These are phyloP conservation scores for Fusarium bactridioides DNA, from an alignment of 2,329 filamentous ascomycete species.

Conservation along the genomic window DNA sequence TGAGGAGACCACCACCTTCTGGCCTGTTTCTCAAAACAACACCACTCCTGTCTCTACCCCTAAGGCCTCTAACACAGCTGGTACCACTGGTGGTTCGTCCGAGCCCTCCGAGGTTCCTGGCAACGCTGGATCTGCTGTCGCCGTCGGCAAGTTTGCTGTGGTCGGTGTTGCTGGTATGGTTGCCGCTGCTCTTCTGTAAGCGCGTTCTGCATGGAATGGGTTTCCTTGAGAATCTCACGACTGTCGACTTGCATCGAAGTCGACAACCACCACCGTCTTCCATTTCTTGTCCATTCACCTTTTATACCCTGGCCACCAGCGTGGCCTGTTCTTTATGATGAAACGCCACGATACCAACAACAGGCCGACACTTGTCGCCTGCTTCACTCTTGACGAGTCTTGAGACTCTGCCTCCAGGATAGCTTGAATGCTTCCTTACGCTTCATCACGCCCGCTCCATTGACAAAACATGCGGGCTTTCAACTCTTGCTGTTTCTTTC, in stretches of 20 bases:
- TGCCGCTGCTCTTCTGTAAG: slow-evolving; percentile 61
- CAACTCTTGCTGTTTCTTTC: slow-evolving; percentile 37
- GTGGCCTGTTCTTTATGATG: slow-evolving; percentile 38
- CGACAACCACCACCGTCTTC: slow-evolving; percentile 26
- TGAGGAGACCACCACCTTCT: slow-evolving; percentile 27
- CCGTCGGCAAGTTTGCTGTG: slow-evolving; percentile 54
- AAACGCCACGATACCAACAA: slow-evolving; percentile 39
- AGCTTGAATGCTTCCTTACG: slow-evolving; percentile 40
- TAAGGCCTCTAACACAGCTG: slow-evolving; percentile 28
- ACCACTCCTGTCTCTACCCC: slow-evolving; percentile 40
- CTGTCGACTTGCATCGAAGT: slow-evolving; percentile 17
- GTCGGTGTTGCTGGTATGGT: slow-evolving; percentile 61
- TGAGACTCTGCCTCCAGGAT: slow-evolving; percentile 36
- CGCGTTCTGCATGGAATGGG: slow-evolving; percentile 2
- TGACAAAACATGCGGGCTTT: slow-evolving; percentile 28
- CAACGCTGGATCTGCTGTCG: slow-evolving; percentile 55
- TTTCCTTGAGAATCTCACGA: slow-evolving; percentile 1
- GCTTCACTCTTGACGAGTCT: slow-evolving; percentile 38
- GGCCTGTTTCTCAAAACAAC: slow-evolving; percentile 40
- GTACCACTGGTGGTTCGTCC: slow-evolving; percentile 36
- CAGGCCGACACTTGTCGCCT: slow-evolving; percentile 35
- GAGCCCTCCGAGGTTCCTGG: slow-evolving; percentile 48
- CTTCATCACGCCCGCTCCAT: slow-evolving; percentile 39
- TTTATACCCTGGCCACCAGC: slow-evolving; percentile 24
- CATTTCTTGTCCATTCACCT: slow-evolving; percentile 32